Conservation (phyloP, 371 early-diverging fungal species). For the Mucor circinelloides region DNA sequence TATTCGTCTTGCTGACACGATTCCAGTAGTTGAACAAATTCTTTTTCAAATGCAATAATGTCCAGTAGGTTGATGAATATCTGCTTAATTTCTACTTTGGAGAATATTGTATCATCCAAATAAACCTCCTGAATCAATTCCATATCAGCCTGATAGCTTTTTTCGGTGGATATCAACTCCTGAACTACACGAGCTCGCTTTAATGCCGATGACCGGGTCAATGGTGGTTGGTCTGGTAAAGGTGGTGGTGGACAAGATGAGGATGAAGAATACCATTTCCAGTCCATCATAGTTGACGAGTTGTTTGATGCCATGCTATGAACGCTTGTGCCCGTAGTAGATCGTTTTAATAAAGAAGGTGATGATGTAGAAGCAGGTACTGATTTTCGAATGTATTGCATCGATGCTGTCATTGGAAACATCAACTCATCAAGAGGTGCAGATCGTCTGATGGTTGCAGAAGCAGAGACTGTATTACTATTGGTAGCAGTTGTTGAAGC, state of each 20-base stretch:
- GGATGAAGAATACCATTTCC: constrained; percentile 8
- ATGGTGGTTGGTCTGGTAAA: not conserved
- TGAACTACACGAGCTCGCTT: constrained; percentile 10
- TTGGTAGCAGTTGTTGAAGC: not conserved
- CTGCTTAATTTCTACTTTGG: constrained; percentile 55
- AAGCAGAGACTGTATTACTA: not conserved
- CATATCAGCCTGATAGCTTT: constrained; percentile 67
- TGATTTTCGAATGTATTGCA: constrained; percentile 6
- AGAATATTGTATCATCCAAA: constrained; percentile 37
- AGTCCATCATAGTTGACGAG: constrained; percentile 14
- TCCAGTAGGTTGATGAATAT: constrained; percentile 66
- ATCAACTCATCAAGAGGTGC: not conserved
- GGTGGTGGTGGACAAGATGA: not conserved
- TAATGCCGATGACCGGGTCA: not conserved
- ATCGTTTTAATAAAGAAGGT: constrained; percentile 19
- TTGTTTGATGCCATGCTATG: constrained; percentile 21
- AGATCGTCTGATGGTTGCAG: not conserved
- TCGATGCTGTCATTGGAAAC: not conserved
- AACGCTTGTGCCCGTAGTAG: constrained; percentile 25
- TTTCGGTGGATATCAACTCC: constrained; percentile 76
- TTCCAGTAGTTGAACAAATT: constrained; percentile 44
- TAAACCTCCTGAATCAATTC: constrained; percentile 61
- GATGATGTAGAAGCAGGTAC: constrained; percentile 24
- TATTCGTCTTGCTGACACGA: not conserved
- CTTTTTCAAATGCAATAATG: constrained; percentile 56